Evolutionary conservation across 2,329 filamentous ascomycete species (phyloP), one percentile per base, ranked within the genome.

Genomic region (Pyricularia sp.): DNA sequence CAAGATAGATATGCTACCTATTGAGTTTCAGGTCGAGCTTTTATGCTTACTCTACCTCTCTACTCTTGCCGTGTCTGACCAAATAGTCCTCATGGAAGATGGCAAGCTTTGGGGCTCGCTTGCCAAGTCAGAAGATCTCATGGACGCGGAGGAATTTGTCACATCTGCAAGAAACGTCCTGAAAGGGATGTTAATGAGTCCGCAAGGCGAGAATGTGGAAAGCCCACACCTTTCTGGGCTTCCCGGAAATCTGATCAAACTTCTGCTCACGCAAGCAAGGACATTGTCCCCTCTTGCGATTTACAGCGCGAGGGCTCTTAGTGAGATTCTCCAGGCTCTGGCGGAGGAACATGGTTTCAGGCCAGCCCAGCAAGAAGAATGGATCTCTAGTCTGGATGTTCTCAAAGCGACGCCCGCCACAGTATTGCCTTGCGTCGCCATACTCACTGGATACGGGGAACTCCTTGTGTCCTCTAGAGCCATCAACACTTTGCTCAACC

Each of bases 401-500:
- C 72, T 84, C 31, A 84, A 80, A 67, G 74, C 78, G 3, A 75
- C 76, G 0, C 74, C 80, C 0, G 69, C 77, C 1, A 82, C 81
- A 0, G 75, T 78, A 0, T 73, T 87, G 0, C 75, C 78, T 0
- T 79, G 81, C 0, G 72, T 79, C 2, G 84, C 82, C 0, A 72
- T 85, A 2, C 70, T 87, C 2, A 70, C 75, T 0, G 84, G 84
- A 0, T 76, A 86, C 31, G 80, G 81, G 2, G 79, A 84, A 68
- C 73, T 76, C 1, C 72, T 84, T 7, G 75, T 77, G 4, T 72
- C 77, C 0, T 84, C 81, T 0, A 82, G 79, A 67, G 66, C 74
- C 0, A 73, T 82, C 26, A 81, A 75, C 65, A 85, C 76, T 63
- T 78, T 88, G 55, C 83, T 81, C 71, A 87, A 87, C 69, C 79